Base-by-base conservation (phyloP, 106 monocot genomes). In the Triglochin maritima region DNA sequence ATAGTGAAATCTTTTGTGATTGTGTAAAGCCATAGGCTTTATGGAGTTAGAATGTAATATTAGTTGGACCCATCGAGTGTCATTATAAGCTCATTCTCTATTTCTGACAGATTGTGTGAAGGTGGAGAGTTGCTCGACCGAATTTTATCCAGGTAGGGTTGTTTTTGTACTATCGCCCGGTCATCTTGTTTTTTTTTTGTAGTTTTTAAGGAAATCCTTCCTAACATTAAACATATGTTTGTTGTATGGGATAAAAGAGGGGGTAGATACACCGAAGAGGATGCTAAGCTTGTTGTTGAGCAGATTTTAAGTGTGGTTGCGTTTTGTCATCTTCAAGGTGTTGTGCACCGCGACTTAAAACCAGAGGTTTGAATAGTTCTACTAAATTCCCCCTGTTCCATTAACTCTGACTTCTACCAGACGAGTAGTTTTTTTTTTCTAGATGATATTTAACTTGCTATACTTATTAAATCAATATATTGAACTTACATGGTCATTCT, bases 261-360 rank as follows among this genome's bases (percentile, higher is more conserved):
- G 63, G 95, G 95, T 68, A 87, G 85, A 46, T 96, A 96, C 70
- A 81, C 76, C 9, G 95, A 96, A 68, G 90, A 96, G 76, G 95
- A 96, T 75, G 95, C 95, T 61, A 96, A 96, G 85, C 49, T 51
- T 47, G 85, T 96, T 47, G 78, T 90, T 49, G 73, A 70, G 52
- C 95, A 96, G 62, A 96, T 96, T 65, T 72, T 90, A 69, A 82
- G 74, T 72, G 81, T 85, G 7, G 90, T 88, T 72, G 77, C 90
- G 59, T 96, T 90, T 74, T 96, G 95, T 76, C 95, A 96, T 82
- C 85, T 96, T 73, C 95, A 96, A 72, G 95, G 95, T 67, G 95
- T 96, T 71, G 87, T 96, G 16, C 95, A 96, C 84, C 95, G 95
- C 72, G 95, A 96, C 81, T 65, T 96, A 57, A 96, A 96, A 73